Evolutionary conservation across 2,329 filamentous ascomycete genomes (phyloP).

Genomic region (Magnaporthiopsis incrustans): DNA sequence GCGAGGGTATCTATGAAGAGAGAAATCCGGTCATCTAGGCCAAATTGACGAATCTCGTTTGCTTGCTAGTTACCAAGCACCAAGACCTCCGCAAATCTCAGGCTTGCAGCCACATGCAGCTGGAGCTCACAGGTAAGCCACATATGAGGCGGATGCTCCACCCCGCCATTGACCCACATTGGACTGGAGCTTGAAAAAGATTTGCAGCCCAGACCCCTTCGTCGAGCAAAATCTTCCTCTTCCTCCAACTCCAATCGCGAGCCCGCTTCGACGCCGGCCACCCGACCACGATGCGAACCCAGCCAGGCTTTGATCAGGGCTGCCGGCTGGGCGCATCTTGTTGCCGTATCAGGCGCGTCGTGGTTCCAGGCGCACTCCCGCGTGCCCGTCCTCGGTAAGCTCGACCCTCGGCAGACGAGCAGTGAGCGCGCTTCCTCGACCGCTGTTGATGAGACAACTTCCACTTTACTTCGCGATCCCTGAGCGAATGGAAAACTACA

Average conservation of each 20-base stretch:
- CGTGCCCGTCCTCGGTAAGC: neutral
- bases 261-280: neutral
- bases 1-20: too few relatives aligned
- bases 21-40: too few relatives aligned
- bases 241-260: neutral
- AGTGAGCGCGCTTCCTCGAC: conserved; percentile 9
- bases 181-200: neutral
- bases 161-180: neutral
- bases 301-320: neutral
- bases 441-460: conserved; percentile 46
- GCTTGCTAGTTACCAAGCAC: neutral
- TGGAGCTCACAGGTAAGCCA: neutral
- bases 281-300: neutral
- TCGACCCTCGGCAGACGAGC: conserved; percentile 7
- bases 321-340: neutral
- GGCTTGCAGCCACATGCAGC: neutral
- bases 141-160: neutral
- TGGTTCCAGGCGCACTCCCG: too few relatives aligned
- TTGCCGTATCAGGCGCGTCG: too few relatives aligned
- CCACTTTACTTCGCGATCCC: conserved; percentile 54
- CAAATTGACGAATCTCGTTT: neutral
- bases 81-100: neutral
- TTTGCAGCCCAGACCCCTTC: neutral
- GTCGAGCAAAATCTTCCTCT: neutral
- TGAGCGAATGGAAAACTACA: conserved; percentile 55